Base-by-base conservation (phyloP, 208 protist genomes). In the Wallacemonas rigidus region DNA sequence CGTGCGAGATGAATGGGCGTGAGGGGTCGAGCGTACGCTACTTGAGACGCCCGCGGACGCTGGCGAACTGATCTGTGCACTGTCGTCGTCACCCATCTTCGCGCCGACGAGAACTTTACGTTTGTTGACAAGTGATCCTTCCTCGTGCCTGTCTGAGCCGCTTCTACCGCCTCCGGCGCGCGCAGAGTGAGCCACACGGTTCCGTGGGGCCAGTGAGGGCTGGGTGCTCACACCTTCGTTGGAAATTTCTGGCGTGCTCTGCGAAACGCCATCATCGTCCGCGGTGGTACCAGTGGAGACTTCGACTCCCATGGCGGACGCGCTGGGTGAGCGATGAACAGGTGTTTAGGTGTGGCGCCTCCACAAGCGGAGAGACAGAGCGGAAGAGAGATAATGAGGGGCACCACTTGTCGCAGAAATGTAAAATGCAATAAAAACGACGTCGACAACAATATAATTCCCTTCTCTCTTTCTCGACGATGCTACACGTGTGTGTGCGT, bases 101-200 rank as follows among this genome's bases (percentile, higher is more conserved):
- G 56, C 56, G 35, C 56, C 56, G 38, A 62, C 56, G 36, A 62
- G 35, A 3, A 62, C 56, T 9, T 41, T 38, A 38, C 56, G 56
- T 38, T 62, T 62, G n/a, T 5, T 62, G 5, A 15, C 26, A n/a
- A 41, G 36, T 9, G 51, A 56, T 5, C 17, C 56, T 7, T 41
- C 26, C 9, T 62, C 56, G 36, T 6, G 4, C 56, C 43, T 62
- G 5, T 62, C 36, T 26, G 26, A 26, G 26, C 26, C 26, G 26
- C 26, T 0, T 26, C 36, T 56, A n/a, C 9, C 4, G 51, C 26
- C 0, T 26, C 5, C 51, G 5, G 51, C 5, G 51, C 51, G 51
- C 14, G 51, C 51, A 6, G 51, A 56, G 51, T n/a, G 12, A 7
- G 51, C 7, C 51, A n/a, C 14, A 26, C 26, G 26, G 26, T 26